phyloP scores from a whole-genome alignment of 495 filamentous ascomycete species.

The Bryoglossum gracile region DNA sequence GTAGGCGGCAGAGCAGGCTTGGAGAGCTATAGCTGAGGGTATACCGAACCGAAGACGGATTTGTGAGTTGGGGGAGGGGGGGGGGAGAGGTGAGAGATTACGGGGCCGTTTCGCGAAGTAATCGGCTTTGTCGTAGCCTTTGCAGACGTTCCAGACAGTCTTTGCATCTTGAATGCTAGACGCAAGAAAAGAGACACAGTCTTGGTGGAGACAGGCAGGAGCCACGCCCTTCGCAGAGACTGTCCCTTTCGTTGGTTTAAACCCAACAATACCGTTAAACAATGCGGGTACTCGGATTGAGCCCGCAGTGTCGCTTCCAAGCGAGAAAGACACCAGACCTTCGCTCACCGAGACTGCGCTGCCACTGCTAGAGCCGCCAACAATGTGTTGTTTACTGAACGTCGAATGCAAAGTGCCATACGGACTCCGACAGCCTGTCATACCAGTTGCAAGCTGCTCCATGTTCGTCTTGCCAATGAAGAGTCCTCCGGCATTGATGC shows the following conservation, averaged over 20 bases:
- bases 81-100: not conserved
- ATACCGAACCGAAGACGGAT: conserved; percentile 44
- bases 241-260: conserved; percentile 60
- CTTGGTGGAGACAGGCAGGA: conserved; percentile 55
- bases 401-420: conserved; percentile 22
- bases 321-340: conserved; percentile 51
- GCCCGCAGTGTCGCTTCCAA: conserved; percentile 62
- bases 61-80: conserved; percentile 9
- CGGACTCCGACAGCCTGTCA: conserved; percentile 28
- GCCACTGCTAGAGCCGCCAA: conserved; percentile 53
- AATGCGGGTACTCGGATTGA: conserved; percentile 54
- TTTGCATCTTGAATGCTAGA: conserved; percentile 44
- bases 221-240: conserved; percentile 50
- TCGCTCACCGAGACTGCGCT: conserved; percentile 50
- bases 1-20: conserved; percentile 38
- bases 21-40: conserved; percentile 39
- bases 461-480: conserved; percentile 51
- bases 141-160: conserved; percentile 46
- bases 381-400: conserved; percentile 18
- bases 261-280: conserved; percentile 59
- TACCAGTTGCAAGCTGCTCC: conserved; percentile 48
- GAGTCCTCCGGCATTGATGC: conserved; percentile 34
- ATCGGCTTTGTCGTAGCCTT: conserved; percentile 46
- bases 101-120: conserved; percentile 43
- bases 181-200: conserved; percentile 54